These are phyloP conservation scores for Simmondsia chinensis DNA, from an alignment of 148 eudicot species.

Conservation along the genomic window DNA sequence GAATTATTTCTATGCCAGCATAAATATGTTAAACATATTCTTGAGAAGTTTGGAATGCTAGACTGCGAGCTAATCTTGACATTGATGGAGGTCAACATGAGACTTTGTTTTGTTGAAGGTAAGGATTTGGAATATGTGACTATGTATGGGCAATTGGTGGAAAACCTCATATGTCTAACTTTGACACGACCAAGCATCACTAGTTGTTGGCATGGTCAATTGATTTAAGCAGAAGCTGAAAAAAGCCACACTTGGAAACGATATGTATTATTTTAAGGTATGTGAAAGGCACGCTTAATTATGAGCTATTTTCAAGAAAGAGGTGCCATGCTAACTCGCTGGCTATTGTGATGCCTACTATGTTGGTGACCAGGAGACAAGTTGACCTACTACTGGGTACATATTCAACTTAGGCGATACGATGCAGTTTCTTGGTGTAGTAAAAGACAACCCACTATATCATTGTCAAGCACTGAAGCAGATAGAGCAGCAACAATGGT, in stretches of 20 bases:
- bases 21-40: slow-evolving; percentile 8
- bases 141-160: slow-evolving; percentile 6
- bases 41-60: slow-evolving; percentile 5
- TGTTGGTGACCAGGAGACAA: not conserved
- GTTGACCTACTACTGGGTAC: not conserved
- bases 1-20: slow-evolving; percentile 4
- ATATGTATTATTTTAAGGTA: not conserved
- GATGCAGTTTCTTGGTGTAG: too few relatives aligned
- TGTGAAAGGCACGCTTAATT: slow-evolving; percentile 1
- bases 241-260: too few relatives aligned
- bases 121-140: slow-evolving; percentile 6
- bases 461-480: too few relatives aligned
- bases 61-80: slow-evolving; percentile 7
- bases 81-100: not conserved
- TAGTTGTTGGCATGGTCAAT: too few relatives aligned
- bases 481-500: too few relatives aligned
- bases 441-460: too few relatives aligned
- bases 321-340: not conserved
- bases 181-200: too few relatives aligned
- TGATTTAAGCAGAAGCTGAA: too few relatives aligned
- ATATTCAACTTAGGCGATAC: too few relatives aligned
- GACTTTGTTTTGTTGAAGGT: not conserved
- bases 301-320: not conserved
- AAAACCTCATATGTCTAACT: slow-evolving; percentile 13
- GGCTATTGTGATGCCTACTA: slow-evolving; percentile 1